These are phyloP conservation scores for Hyparrhenia diplandra DNA, from an alignment of 176 grass and related monocot species.

Conservation along the genomic window DNA sequence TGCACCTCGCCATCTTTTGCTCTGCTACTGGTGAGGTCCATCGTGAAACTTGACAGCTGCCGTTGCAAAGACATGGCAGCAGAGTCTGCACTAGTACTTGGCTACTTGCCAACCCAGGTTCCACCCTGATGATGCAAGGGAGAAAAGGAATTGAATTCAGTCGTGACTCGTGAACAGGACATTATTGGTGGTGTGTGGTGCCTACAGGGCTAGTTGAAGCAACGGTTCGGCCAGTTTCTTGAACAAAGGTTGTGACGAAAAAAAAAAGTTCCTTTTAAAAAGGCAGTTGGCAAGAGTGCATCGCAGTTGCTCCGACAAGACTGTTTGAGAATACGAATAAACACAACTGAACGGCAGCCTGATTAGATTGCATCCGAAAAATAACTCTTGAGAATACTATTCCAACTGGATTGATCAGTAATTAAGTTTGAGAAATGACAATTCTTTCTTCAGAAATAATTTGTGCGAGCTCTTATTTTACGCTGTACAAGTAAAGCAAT, in stretches of 20 bases:
- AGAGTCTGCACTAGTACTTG: not conserved
- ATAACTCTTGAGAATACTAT: not conserved
- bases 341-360: not conserved
- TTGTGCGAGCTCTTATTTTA: not conserved
- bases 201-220: no score
- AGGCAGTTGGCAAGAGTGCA: not conserved
- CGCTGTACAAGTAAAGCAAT: not conserved
- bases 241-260: no score
- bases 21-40: not conserved
- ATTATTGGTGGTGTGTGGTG: not conserved
- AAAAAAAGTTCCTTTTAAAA: not conserved
- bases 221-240: no score
- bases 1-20: conserved; percentile 5
- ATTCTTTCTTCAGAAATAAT: not conserved
- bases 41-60: not conserved
- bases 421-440: not conserved
- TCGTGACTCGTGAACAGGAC: not conserved
- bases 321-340: not conserved
- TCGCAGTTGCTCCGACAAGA: not conserved
- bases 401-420: not conserved
- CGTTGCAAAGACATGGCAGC: not conserved
- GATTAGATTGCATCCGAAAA: not conserved
- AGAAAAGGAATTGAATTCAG: not conserved
- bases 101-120: not conserved
- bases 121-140: not conserved